Evolutionary conservation across 306 rosid species (phyloP).

Genomic region (Vicia faba): DNA sequence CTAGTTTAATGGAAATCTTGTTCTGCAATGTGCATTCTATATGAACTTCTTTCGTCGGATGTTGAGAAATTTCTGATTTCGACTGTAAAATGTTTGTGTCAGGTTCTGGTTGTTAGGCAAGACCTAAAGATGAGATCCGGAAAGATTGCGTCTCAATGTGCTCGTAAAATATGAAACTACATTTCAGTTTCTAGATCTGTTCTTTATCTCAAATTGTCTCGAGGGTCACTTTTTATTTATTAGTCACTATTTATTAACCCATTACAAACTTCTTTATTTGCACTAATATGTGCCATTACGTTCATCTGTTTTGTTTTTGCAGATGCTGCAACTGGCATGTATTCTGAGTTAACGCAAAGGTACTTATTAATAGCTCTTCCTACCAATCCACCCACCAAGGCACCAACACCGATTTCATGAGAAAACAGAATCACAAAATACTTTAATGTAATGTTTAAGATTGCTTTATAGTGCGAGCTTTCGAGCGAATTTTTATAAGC

Average conservation of each 20-base stretch:
- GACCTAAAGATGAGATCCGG: constrained; percentile 91
- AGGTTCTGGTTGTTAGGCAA: constrained; percentile 88
- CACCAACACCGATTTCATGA: background rate
- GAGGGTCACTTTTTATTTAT: no score
- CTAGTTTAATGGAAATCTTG: constrained; percentile 19
- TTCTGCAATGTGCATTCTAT: constrained; percentile 22
- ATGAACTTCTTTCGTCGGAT: constrained; percentile 11
- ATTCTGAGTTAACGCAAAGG: constrained; percentile 80
- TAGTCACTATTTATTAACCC: no score
- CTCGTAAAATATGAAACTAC: constrained; percentile 65
- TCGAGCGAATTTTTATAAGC: background rate
- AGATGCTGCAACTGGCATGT: constrained; percentile 95
- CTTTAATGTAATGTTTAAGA: constrained; percentile 2
- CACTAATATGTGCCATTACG: constrained; percentile 26
- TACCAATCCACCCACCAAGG: background rate
- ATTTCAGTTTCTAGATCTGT: constrained; percentile 3
- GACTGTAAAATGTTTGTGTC: constrained; percentile 34
- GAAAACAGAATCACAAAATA: constrained; percentile 2
- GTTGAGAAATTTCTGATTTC: constrained; percentile 35
- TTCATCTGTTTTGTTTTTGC: constrained; percentile 28
- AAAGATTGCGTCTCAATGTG: constrained; percentile 96
- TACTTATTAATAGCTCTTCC: constrained; percentile 30
- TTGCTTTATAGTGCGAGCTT: background rate
- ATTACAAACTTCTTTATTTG: no score
- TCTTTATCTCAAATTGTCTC: constrained; percentile 6